A percentile compares a stretch with the other conserved stretches of the same genome.
phyloP scores from a whole-genome alignment of 1,284 basidiomycete species.

The Cutaneotrichosporon curvatum region DNA sequence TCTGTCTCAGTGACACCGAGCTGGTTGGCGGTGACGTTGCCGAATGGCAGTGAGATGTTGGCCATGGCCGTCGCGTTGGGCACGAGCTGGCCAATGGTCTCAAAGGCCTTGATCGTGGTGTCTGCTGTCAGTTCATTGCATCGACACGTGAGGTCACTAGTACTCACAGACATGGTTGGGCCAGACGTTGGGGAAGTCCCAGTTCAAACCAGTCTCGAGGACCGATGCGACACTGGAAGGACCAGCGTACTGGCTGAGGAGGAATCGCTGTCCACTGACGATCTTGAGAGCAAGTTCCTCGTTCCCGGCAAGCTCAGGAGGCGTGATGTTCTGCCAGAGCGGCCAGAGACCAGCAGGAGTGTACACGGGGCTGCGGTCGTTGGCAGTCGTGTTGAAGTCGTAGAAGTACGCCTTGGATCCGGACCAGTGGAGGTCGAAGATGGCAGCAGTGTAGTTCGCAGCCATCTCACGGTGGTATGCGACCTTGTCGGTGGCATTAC shows the following conservation, averaged over 20 bases:
- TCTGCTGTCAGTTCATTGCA: conserved; percentile 34
- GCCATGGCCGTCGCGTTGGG: conserved; percentile 20
- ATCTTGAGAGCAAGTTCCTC: conserved; percentile 57
- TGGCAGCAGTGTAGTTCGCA: conserved; percentile 55
- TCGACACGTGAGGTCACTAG: no score
- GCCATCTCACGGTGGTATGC: conserved; percentile 58
- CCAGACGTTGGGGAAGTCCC: conserved; percentile 53
- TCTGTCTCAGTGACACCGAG: conserved; percentile 60
- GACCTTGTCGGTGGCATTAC: conserved; percentile 27
- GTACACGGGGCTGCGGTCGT: conserved; percentile 59
- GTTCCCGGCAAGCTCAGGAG: conserved; percentile 58
- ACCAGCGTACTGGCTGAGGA: conserved; percentile 76
- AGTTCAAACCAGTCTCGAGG: conserved; percentile 69
- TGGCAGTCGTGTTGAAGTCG: conserved; percentile 57
- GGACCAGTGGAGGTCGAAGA: conserved; percentile 85
- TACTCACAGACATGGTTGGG: conserved; percentile 65
- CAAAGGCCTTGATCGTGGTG: conserved; percentile 70
- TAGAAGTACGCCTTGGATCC: conserved; percentile 73
- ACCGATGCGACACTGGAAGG: conserved; percentile 62
- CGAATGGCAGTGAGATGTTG: conserved; percentile 17
- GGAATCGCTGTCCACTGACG: conserved; percentile 66
- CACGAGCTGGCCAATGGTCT: conserved; percentile 41
- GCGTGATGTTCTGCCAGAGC: conserved; percentile 77
- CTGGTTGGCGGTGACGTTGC: conserved; percentile 62
- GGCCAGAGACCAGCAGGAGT: conserved; percentile 73